Base-by-base conservation (phyloP, 2,329 filamentous ascomycete genomes). In the Elsinoe fawcettii region DNA sequence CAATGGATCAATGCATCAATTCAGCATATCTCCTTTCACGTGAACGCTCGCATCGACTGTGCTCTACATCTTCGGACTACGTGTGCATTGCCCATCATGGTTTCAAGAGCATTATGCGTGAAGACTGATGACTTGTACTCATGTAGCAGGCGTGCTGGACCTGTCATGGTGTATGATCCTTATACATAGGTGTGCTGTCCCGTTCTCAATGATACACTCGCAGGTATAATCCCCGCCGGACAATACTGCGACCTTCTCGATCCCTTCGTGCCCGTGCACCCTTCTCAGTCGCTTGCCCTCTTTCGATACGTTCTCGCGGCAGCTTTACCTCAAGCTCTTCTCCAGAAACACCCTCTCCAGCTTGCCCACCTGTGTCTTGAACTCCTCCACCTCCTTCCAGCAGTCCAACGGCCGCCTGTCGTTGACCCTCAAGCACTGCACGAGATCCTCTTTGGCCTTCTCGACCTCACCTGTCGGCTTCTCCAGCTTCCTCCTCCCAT, bases 341-440 rank as follows among this genome's bases (percentile, higher is more conserved):
- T 95, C 86, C 34, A 96, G 89, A 83, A 95, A 97, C 23, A 79
- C 79, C 74, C 83, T 86, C 81, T 96, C 92, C 73, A 96, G 73
- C 75, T 83, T 84, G 64, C 87, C 83, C 53, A 97, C 91, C 78
- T 95, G 89, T 66, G 81, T 80, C 82, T 91, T 95, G 73, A 97
- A 97, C 18, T 78, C 79, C 75, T 95, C 87, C 22, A 96, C 90
- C 80, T 96, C 90, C 73, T 85, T 81, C 87, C 88, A 96, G 80
- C 92, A 97, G 77, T 96, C 88, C 69, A 96, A 77, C 70, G 92
- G 91, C 71, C 90, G 81, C 62, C 90, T 80, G 73, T 96, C 91
- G 71, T 96, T 86, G 67, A 86, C 80, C 61, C 87, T 79, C 77
- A 97, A 77, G 71, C 92, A 97, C 65, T 81, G 80, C 61, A 93